phyloP scores from a whole-genome alignment of 225 moss, liverwort and hornwort genomes.

The Pseudoscleropodium purum region DNA sequence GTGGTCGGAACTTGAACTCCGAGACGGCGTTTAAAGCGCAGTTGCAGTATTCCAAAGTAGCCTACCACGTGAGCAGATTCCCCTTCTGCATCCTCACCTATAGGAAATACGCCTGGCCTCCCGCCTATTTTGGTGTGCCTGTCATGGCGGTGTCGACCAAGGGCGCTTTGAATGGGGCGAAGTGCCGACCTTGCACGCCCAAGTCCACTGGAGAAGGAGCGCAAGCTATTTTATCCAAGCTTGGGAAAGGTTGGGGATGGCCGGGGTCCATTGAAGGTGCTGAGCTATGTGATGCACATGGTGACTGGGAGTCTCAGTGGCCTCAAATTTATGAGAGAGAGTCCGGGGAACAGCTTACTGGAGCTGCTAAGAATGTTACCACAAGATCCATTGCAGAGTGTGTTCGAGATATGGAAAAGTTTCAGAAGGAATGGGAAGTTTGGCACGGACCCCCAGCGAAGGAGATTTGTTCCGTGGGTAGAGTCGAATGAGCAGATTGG shows the following conservation, averaged over 20 bases:
- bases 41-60: slow-evolving; percentile 24
- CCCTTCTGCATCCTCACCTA: slow-evolving; percentile 78
- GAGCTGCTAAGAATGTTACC: slow-evolving; percentile 9
- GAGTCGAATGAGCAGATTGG: background rate
- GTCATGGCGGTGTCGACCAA: slow-evolving; percentile 54
- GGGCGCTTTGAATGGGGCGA: slow-evolving; percentile 77
- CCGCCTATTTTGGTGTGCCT: slow-evolving; percentile 38
- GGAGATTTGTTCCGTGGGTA: slow-evolving; percentile 38
- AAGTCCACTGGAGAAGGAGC: slow-evolving; percentile 35
- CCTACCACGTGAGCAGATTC: slow-evolving; percentile 20
- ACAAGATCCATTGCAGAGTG: slow-evolving; percentile 38
- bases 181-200: slow-evolving; percentile 84
- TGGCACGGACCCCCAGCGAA: slow-evolving; percentile 60
- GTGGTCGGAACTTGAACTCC: slow-evolving; percentile 57
- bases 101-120: slow-evolving; percentile 55
- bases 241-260: slow-evolving; percentile 30
- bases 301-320: slow-evolving; percentile 63
- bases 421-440: slow-evolving; percentile 62
- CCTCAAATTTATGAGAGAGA: slow-evolving; percentile 42
- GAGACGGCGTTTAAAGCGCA: slow-evolving; percentile 71
- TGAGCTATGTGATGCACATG: slow-evolving; percentile 61
- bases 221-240: slow-evolving; percentile 19
- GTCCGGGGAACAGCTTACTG: slow-evolving; percentile 34
- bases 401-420: slow-evolving; percentile 38
- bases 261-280: slow-evolving; percentile 60